These are phyloP conservation scores for Barnettozyma siamensis DNA, from an alignment of 805 yeast genomes.

Conservation along the genomic window DNA sequence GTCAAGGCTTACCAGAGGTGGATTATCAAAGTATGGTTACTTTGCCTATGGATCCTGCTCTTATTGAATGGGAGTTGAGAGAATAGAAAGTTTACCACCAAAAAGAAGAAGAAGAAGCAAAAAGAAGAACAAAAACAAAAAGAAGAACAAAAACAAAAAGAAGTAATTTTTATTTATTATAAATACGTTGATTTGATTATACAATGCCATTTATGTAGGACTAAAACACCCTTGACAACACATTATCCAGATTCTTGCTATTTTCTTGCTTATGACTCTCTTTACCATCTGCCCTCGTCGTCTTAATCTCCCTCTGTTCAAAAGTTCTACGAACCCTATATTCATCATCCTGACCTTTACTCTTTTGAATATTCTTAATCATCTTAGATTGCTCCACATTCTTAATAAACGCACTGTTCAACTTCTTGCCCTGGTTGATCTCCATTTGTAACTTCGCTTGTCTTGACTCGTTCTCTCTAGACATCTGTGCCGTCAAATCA, in stretches of 20 bases:
- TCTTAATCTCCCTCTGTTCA: conserved; percentile 63
- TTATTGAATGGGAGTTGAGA: conserved; percentile 68
- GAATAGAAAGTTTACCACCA: neutral
- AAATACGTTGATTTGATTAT: no score
- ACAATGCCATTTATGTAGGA: no score
- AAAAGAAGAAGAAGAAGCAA: neutral
- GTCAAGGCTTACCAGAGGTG: conserved; percentile 52
- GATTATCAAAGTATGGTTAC: conserved; percentile 93
- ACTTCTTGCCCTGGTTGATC: conserved; percentile 78
- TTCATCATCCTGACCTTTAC: conserved; percentile 28
- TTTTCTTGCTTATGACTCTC: conserved; percentile 37
- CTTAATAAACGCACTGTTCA: conserved; percentile 76
- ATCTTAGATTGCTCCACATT: conserved; percentile 85
- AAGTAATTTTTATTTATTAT: no score
- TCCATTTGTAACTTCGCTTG: conserved; percentile 86
- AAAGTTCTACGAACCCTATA: conserved; percentile 49
- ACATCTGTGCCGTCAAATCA: conserved; percentile 88
- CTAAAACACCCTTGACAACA: conserved; percentile 28
- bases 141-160: no score
- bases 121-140: no score
- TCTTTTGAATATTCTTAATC: conserved; percentile 52
- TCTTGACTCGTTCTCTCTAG: conserved; percentile 82
- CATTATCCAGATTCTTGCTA: conserved; percentile 32
- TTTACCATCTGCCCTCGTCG: conserved; percentile 61
- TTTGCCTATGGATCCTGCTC: conserved; percentile 75